Base-by-base conservation (phyloP, 495 filamentous ascomycete species). In the Podospora bellae-mahoneyi region DNA sequence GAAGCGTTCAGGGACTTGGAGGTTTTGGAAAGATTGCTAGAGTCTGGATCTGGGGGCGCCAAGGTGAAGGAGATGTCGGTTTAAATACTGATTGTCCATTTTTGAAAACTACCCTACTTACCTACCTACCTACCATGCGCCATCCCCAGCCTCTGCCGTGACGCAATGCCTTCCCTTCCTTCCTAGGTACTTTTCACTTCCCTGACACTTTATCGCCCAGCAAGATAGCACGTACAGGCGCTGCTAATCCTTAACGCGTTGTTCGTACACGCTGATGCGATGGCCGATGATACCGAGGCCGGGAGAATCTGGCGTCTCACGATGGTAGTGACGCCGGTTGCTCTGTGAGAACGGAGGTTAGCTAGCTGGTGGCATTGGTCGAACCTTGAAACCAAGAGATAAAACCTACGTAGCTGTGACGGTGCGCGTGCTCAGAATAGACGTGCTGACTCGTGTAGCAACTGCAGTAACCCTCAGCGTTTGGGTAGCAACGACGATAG, bases 1-100 rank as follows among this genome's bases (percentile, higher is more conserved):
- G 84, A 92, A 74, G 91, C 88, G 60, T 76, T 92, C 74, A 84
- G 78, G 59, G 92, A 94, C 81, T 75, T 95, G 68, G 85, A 90
- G 77, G 73, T 93, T 66, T 71, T 87, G 79, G 87, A 91, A 78
- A 78, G 80, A 64, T 83, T 91, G 78, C 73, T 91, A 70, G 79
- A 76, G 75, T 89, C 87, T 74, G 87, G 89, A 1, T 87, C 86
- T 69, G 74, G 74, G 18, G 75, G 83, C 10, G 88, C 86, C 0
- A 56, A n/a, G 27, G 65, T 75, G 15, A 72, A 75, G 70, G 56
- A 20, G 0, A 60, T 75, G 44, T 60, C 60, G 1, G 32, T 10
- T 60, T 70, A 63, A 63, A 34, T 32, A 6, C n/a, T 39, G n/a
- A 16, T 16, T 18, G 9, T 58, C 27, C 6, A 19, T 27, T 27